phyloP scores from a whole-genome alignment of 192 early-diverging fungal genomes.

The Backusella westeae region DNA sequence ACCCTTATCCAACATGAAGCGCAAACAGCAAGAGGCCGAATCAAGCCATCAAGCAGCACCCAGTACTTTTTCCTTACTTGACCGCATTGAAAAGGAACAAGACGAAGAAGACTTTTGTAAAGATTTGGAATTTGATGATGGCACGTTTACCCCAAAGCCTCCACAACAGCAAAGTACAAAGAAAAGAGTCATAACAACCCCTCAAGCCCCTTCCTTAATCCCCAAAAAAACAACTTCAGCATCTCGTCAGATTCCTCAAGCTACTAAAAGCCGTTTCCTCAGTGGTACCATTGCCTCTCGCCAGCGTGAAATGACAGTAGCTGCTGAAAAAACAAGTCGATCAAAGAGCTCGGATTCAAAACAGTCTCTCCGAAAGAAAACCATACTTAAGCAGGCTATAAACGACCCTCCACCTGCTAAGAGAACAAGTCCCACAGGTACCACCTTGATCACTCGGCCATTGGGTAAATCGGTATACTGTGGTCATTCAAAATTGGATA shows the following conservation, averaged over 20 bases:
- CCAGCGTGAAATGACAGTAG: conserved; percentile 1
- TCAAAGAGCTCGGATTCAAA: not conserved
- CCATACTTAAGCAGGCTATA: not conserved
- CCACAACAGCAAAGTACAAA: not conserved
- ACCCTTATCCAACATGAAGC: not conserved
- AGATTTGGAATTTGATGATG: not conserved
- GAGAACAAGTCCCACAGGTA: not conserved
- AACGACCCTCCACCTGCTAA: not conserved
- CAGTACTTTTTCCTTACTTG: not conserved
- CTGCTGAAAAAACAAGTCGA: not conserved
- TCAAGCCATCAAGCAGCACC: not conserved
- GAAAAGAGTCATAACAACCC: not conserved
- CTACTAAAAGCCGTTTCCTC: not conserved
- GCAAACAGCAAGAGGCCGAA: not conserved
- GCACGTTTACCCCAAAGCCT: not conserved
- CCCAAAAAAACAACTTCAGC: not conserved
- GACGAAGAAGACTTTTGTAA: conserved; percentile 16
- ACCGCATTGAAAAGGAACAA: not conserved
- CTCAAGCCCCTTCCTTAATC: not conserved
- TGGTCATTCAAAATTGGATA: not conserved
- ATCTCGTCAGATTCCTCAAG: not conserved
- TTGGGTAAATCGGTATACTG: not conserved
- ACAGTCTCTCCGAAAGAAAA: not conserved
- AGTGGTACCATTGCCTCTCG: conserved; percentile 4
- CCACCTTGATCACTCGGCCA: not conserved